Evolutionary conservation across 371 early-diverging fungal genomes (phyloP), one percentile per base, ranked within the genome.

Genomic region (Paraphysoderma sedebokerense): DNA sequence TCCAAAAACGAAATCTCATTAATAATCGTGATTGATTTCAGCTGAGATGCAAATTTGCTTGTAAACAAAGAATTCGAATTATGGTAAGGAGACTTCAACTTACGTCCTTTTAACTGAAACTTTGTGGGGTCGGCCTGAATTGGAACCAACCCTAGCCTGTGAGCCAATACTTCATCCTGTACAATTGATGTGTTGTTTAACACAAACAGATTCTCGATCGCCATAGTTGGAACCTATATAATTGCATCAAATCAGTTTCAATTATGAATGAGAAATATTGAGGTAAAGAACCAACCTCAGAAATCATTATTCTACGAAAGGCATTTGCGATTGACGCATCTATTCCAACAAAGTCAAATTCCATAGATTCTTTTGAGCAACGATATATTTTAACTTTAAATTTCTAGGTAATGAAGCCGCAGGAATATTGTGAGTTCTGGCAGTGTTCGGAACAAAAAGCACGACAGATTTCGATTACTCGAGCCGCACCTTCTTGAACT

Each of bases 151-250:
- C 99, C 99, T 30, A 99, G 65, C 50, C 99, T 80, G 56, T 98
- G 95, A n/a, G 97, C 82, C 34, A 99, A 61, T 3, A 98, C 80
- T 65, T 99, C 99, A 60, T 99, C 99, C 48, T 87, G 85, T 56
- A 99, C 79, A 34, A 98, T 76, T 5, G 86, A 79, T 12, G 86
- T 90, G 70, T 98, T 97, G 70, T 95, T 84, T 68, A 77, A 63
- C 46, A 98, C 77, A 60, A 79, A 93, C 12, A 98, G 95, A 37
- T 82, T 77, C 58, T 98, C 98, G 44, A 98, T 95, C 8, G 98
- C 98, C 89, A 96, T 83, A 0, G 95, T 90, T 22, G 97, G 92
- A 8, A 96, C 81, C 82, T 81, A 36, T 9, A 19, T 13, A 24
- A n/a, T n/a, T n/a, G n/a, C n/a, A n/a, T n/a, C n/a, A n/a, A n/a